Evolutionary conservation across 306 rosid genomes (phyloP).

Genomic region (Adenanthera pavonina): DNA sequence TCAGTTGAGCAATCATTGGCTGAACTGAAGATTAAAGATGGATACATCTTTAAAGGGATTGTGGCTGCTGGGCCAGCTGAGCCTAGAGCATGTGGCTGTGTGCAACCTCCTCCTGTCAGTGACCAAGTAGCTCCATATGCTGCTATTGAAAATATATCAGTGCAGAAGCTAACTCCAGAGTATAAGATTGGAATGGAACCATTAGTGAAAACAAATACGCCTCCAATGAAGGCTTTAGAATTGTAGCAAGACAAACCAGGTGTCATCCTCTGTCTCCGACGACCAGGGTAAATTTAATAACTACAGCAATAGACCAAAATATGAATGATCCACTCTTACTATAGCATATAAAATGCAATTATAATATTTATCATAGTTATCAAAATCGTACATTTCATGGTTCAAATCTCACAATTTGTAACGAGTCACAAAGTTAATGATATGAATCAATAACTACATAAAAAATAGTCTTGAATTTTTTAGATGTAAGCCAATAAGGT

Average conservation of each 20-base stretch:
- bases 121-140: slow-evolving; percentile 74
- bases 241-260: slow-evolving; percentile 77
- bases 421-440: neutral
- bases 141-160: slow-evolving; percentile 64
- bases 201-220: slow-evolving; percentile 75
- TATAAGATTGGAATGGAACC: slow-evolving; percentile 85
- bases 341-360: neutral
- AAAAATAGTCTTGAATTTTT: neutral
- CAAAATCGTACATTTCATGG: neutral
- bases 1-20: slow-evolving; percentile 59
- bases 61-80: slow-evolving; percentile 73
- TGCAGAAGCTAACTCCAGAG: slow-evolving; percentile 82
- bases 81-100: slow-evolving; percentile 75
- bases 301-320: neutral
- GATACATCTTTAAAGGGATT: slow-evolving; percentile 80
- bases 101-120: slow-evolving; percentile 63
- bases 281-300: slow-evolving; percentile 76
- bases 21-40: slow-evolving; percentile 67
- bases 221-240: slow-evolving; percentile 82
- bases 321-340: neutral
- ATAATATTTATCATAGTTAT: neutral
- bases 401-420: neutral
- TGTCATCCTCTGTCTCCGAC: slow-evolving; percentile 77
- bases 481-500: neutral
- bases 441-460: neutral